A percentile compares a stretch with the other conserved stretches of the same genome.
These are phyloP conservation scores for Schwanniomyces occidentalis DNA, from an alignment of 805 yeast genomes.

Conservation along the genomic window DNA sequence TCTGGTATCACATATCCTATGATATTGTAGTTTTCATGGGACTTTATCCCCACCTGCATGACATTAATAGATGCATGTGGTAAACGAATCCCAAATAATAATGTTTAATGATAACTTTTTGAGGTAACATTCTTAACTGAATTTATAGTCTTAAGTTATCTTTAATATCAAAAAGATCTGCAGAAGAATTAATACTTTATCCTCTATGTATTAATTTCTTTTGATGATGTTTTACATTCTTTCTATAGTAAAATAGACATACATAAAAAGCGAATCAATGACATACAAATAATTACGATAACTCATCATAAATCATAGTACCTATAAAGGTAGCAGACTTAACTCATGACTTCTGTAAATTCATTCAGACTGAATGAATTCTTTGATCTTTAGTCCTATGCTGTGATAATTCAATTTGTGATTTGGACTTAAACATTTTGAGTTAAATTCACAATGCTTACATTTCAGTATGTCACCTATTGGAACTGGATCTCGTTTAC, in stretches of 20 bases:
- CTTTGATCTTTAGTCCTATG: constrained; percentile 8
- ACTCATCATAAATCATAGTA: no score
- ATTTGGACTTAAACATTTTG: constrained; percentile 23
- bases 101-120: constrained; percentile 3
- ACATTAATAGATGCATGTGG: constrained; percentile 34
- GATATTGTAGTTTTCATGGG: constrained; percentile 5
- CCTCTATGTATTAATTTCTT: constrained; percentile 16
- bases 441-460: constrained; percentile 52
- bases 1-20: no score
- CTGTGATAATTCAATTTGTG: constrained; percentile 4
- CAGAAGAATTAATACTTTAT: constrained; percentile 23
- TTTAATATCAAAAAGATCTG: constrained; percentile 16
- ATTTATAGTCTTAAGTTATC: neutral
- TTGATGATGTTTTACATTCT: constrained; percentile 27
- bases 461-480: constrained; percentile 47
- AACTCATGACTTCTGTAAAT: neutral
- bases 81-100: constrained; percentile 42
- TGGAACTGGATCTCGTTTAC: constrained; percentile 50
- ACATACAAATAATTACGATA: neutral
- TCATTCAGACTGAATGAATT: constrained; percentile 10
- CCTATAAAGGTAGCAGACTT: neutral
- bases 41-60: constrained; percentile 40
- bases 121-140: constrained; percentile 4
- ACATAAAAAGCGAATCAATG: no score
- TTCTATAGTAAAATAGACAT: no score